Conservation (phyloP, 768 basidiomycete genomes). For the Podaxis sp. region DNA sequence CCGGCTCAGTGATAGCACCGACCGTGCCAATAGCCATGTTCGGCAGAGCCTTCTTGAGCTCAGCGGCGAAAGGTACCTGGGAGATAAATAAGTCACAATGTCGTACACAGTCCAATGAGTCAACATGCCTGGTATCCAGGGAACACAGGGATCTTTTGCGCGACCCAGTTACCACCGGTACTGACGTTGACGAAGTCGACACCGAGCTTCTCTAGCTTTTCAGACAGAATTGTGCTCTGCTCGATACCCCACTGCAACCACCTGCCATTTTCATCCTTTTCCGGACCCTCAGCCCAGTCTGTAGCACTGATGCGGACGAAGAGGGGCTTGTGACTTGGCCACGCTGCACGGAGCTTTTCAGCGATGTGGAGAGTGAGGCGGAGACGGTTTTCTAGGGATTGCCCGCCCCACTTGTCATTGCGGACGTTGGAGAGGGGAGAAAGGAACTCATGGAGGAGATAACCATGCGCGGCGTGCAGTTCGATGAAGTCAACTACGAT, state of each 20-base stretch:
- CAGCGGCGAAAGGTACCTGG: conserved; percentile 68
- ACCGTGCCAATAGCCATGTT: conserved; percentile 61
- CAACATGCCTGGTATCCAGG: conserved; percentile 61
- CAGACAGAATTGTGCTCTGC: conserved; percentile 61
- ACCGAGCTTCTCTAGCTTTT: conserved; percentile 56
- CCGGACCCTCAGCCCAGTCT: conserved; percentile 61
- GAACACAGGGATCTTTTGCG: conserved; percentile 54
- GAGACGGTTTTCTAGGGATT: conserved; percentile 3
- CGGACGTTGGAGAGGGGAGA: conserved; percentile 11
- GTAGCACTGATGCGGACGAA: conserved; percentile 52
- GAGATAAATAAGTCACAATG: not conserved
- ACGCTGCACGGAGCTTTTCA: conserved; percentile 2
- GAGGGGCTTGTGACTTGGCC: conserved; percentile 9
- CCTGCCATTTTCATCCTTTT: conserved; percentile 52
- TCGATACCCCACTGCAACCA: conserved; percentile 78
- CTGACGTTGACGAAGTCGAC: conserved; percentile 78
- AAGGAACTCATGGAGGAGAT: conserved; percentile 64
- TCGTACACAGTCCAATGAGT: not conserved
- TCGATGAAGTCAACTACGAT: conserved; percentile 66
- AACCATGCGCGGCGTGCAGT: conserved; percentile 70
- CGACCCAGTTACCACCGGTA: conserved; percentile 61
- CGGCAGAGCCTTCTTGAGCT: conserved; percentile 62
- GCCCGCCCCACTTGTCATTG: conserved; percentile 4
- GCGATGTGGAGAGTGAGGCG: conserved; percentile 1
- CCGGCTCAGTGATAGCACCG: conserved; percentile 67